These are phyloP conservation scores for Glarea lozoyensis DNA, from an alignment of 495 filamentous ascomycete genomes.

Conservation along the genomic window DNA sequence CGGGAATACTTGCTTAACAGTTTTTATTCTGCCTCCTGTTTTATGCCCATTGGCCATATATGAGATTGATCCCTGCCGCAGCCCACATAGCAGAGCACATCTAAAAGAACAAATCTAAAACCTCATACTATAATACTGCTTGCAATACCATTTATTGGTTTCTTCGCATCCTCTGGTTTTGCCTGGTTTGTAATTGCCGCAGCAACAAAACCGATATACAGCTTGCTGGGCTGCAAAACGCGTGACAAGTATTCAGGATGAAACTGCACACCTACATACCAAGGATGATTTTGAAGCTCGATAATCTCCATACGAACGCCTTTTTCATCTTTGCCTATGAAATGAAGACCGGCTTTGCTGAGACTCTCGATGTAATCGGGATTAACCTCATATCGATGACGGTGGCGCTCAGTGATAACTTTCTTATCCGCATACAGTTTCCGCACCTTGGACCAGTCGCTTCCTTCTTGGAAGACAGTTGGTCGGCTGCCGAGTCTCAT, in stretches of 20 bases:
- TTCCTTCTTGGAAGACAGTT: conserved; percentile 41
- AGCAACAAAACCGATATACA: conserved; percentile 74
- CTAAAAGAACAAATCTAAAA: too few species aligned
- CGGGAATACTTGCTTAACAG: too few species aligned
- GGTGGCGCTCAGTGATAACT: conserved; percentile 55
- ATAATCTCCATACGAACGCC: conserved; percentile 85
- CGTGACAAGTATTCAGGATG: conserved; percentile 74
- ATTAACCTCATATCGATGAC: conserved; percentile 71
- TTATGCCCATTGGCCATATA: too few species aligned
- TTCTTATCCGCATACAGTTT: conserved; percentile 56
- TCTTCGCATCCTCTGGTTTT: too few species aligned
- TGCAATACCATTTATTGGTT: too few species aligned
- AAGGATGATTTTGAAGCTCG: conserved; percentile 81
- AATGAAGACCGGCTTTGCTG: conserved; percentile 46
- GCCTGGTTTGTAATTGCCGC: too few species aligned
- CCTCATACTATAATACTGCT: too few species aligned
- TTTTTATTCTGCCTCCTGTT: too few species aligned
- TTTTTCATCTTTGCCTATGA: conserved; percentile 70
- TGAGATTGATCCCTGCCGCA: too few species aligned
- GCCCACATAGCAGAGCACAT: too few species aligned
- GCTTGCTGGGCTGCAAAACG: conserved; percentile 64
- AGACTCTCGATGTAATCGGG: conserved; percentile 53
- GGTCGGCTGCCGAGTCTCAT: conserved; percentile 73
- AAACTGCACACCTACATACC: conserved; percentile 82
- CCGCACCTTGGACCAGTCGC: conserved; percentile 73